These are phyloP conservation scores for Aspergillus jensenii DNA, from an alignment of 2,329 filamentous ascomycete genomes.

Conservation along the genomic window DNA sequence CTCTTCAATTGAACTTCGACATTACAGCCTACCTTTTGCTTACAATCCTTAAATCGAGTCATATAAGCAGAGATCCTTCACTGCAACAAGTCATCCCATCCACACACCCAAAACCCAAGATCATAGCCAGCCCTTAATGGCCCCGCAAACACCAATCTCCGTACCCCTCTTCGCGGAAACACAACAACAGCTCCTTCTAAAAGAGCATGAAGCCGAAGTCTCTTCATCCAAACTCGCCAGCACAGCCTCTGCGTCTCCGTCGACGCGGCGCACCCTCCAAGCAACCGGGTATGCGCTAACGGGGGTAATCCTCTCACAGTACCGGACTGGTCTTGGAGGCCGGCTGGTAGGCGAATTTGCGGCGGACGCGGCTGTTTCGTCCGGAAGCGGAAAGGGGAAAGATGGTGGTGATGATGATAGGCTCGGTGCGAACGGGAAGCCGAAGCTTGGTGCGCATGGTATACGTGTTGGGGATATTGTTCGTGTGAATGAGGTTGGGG, in stretches of 20 bases:
- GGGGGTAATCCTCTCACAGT: slow-evolving; percentile 65
- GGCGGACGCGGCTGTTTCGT: slow-evolving; percentile 66
- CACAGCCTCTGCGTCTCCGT: slow-evolving; percentile 41
- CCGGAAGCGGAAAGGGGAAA: slow-evolving; percentile 22
- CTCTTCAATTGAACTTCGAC: neutral
- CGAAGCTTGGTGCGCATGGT: slow-evolving; percentile 45
- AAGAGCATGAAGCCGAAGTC: slow-evolving; percentile 47
- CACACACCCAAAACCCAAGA: no score
- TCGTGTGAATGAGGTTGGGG: slow-evolving; percentile 40
- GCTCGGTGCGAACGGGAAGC: slow-evolving; percentile 25
- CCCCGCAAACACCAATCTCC: slow-evolving; percentile 25
- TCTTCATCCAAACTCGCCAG: slow-evolving; percentile 43
- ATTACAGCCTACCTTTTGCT: neutral
- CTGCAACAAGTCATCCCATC: no score
- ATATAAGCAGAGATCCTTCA: no score
- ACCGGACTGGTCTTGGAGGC: slow-evolving; percentile 88
- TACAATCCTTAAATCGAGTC: no score
- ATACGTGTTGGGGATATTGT: slow-evolving; percentile 51
- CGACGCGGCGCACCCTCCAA: slow-evolving; percentile 45
- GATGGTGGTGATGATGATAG: slow-evolving; percentile 1
- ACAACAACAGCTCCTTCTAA: slow-evolving; percentile 42
- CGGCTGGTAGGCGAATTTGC: slow-evolving; percentile 81
- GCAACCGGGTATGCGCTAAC: slow-evolving; percentile 42
- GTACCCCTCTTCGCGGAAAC: slow-evolving; percentile 44
- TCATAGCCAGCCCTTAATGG: neutral